phyloP scores from a whole-genome alignment of 2,329 filamentous ascomycete genomes.

The Xenoacremonium recifei region DNA sequence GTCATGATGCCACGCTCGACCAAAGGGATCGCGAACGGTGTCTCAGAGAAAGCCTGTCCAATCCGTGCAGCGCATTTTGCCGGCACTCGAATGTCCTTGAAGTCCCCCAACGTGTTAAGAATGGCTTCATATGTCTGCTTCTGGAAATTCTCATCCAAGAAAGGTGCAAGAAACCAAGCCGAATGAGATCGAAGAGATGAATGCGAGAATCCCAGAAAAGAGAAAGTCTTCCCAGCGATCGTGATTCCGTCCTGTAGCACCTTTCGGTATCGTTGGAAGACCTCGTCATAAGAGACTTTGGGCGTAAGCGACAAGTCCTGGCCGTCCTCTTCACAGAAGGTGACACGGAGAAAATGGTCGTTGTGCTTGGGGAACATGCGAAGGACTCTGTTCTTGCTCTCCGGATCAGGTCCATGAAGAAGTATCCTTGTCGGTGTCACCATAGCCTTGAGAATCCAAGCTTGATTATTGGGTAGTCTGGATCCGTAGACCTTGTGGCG shows the following conservation, averaged over 20 bases:
- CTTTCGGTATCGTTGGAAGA: slow-evolving; percentile 59
- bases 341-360: slow-evolving; percentile 67
- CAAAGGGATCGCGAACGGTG: slow-evolving; percentile 59
- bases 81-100: slow-evolving; percentile 48
- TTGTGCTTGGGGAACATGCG: slow-evolving; percentile 60
- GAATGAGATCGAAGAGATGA: slow-evolving; percentile 72
- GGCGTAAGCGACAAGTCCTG: slow-evolving; percentile 59
- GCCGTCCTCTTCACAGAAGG: slow-evolving; percentile 73
- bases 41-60: slow-evolving; percentile 73
- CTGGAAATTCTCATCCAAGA: slow-evolving; percentile 33
- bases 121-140: slow-evolving; percentile 41
- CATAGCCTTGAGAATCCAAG: slow-evolving; percentile 51
- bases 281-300: slow-evolving; percentile 40
- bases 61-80: slow-evolving; percentile 59
- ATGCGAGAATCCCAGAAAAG: slow-evolving; percentile 76
- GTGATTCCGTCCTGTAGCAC: slow-evolving; percentile 59
- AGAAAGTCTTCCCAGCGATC: slow-evolving; percentile 61
- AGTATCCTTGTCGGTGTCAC: slow-evolving; percentile 60
- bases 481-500: slow-evolving; percentile 26
- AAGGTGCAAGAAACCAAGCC: slow-evolving; percentile 60
- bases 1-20: slow-evolving; percentile 33
- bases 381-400: slow-evolving; percentile 69
- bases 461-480: slow-evolving; percentile 38
- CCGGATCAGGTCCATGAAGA: slow-evolving; percentile 61
- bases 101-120: slow-evolving; percentile 49